Base-by-base conservation (phyloP, 139 green algal species). In the Klebsormidium nitens region DNA sequence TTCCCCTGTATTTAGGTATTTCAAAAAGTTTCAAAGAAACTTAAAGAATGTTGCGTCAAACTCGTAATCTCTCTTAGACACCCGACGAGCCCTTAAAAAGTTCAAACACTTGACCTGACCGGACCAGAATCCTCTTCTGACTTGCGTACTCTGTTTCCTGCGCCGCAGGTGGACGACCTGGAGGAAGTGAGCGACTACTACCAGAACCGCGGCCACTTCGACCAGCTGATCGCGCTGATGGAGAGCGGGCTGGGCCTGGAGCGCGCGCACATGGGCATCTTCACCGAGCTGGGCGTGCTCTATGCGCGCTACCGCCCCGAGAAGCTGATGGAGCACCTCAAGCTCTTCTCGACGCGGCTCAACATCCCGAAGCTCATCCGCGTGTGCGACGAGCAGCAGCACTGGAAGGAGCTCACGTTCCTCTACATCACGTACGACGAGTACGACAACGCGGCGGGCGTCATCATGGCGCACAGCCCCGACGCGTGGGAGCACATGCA, bases 201-300 rank as follows among this genome's bases (percentile, higher is more conserved):
- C 85, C 89, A 96, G 86, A 69, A 76, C n/a, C 81, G 81, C 17
- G 94, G 92, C 42, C 80, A 91, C 73, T 93, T 90, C 59, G 89
- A 96, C 35, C 85, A 98, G 87, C 87, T 99, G 68, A 95, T 97
- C 62, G 66, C 77, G 8, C 86, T 99, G 31, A 88, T 99, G 83
- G 94, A 99, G 85, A 87, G 69, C 48, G 94, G 94, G 71, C 92
- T 99, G 67, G 94, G 94, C 26, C 81, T 98, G 75, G 94, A 99
- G 77, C 88, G 93, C 32, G 92, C 93, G 2, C 94, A 99, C 85
- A 99, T 98, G 93, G 94, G 94, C 75, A 98, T 99, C 86, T 99
- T 98, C 85, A 99, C 94, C 2, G 94, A 98, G 84, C 86, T 99
- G 61, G 91, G 91, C 69, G 84, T 87, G 32, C 72, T 95, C 36